Conservation (phyloP, 805 yeast species). For the Wickerhamiella domercqiae region DNA sequence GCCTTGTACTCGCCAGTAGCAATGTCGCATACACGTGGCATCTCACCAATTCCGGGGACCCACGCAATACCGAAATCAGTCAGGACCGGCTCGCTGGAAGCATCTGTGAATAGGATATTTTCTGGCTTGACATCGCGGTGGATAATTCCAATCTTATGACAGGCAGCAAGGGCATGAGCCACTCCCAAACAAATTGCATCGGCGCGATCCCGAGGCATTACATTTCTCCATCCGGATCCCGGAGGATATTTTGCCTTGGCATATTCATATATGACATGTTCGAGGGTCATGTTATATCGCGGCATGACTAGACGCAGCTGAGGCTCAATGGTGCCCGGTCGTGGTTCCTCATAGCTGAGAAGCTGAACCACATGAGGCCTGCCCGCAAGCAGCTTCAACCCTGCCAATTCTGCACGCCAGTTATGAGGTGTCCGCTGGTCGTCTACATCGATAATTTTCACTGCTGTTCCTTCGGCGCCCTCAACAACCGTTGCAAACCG, state of each 20-base stretch:
- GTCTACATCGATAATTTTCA: conserved; percentile 35
- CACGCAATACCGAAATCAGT: conserved; percentile 61
- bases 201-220: conserved; percentile 26
- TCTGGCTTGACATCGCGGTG: conserved; percentile 48
- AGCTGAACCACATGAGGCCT: conserved; percentile 14
- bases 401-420: conserved; percentile 31
- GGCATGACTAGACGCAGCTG: conserved; percentile 29
- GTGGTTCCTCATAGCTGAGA: conserved; percentile 16
- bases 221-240: conserved; percentile 22
- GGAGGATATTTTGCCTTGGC: conserved; percentile 25
- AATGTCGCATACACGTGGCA: conserved; percentile 32
- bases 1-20: conserved; percentile 56
- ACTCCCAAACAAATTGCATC: conserved; percentile 12
- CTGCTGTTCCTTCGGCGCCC: conserved; percentile 22
- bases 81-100: conserved; percentile 24
- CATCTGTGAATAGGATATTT: conserved; percentile 42
- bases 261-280: conserved; percentile 22
- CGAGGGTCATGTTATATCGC: conserved; percentile 25
- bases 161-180: conserved; percentile 15
- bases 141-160: conserved; percentile 23
- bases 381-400: conserved; percentile 22
- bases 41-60: conserved; percentile 20
- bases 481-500: conserved; percentile 30
- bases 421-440: conserved; percentile 41
- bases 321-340: conserved; percentile 12